Percentiles rank a stretch among this genome's conserved stretches.
Evolutionary conservation across 169 alveolate genomes (phyloP).

Genomic region (Cryptosporidium ryanae): DNA sequence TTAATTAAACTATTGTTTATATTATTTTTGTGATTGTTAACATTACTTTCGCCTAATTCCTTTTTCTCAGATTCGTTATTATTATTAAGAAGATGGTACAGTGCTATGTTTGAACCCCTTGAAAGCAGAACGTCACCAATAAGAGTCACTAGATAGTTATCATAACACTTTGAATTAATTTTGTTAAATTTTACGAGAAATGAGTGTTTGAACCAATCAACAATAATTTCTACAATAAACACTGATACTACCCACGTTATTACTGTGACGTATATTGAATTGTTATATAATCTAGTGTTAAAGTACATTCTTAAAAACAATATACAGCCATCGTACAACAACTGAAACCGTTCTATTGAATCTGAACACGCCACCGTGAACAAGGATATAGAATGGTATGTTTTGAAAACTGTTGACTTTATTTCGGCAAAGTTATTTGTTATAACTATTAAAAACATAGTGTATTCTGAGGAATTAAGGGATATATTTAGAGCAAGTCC

Average conservation of each 20-base stretch:
- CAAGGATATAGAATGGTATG: constrained; percentile 81
- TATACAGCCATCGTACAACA: constrained; percentile 86
- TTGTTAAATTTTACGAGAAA: constrained; percentile 86
- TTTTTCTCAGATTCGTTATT: constrained; percentile 4
- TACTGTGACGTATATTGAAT: constrained; percentile 68
- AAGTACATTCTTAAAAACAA: constrained; percentile 88
- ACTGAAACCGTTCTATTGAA: constrained; percentile 88
- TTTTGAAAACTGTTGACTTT: constrained; percentile 91
- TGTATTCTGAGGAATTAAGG: constrained; percentile 90
- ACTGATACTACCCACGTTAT: constrained; percentile 80
- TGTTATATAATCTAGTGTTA: constrained; percentile 60
- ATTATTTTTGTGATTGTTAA: not conserved
- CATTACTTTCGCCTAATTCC: not conserved
- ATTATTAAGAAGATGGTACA: constrained; percentile 6
- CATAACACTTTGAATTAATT: constrained; percentile 77
- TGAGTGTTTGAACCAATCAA: constrained; percentile 87
- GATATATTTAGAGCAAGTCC: constrained; percentile 89
- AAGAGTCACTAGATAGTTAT: constrained; percentile 46
- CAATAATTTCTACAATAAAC: constrained; percentile 83
- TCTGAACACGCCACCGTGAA: constrained; percentile 88
- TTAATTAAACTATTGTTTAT: not conserved
- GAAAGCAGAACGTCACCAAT: constrained; percentile 68
- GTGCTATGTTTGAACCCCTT: constrained; percentile 65
- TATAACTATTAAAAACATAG: constrained; percentile 89
- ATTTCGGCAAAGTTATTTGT: constrained; percentile 91